Evolutionary conservation across 2,329 filamentous ascomycete genomes (phyloP).

Genomic region (Penicillium verrucosum): DNA sequence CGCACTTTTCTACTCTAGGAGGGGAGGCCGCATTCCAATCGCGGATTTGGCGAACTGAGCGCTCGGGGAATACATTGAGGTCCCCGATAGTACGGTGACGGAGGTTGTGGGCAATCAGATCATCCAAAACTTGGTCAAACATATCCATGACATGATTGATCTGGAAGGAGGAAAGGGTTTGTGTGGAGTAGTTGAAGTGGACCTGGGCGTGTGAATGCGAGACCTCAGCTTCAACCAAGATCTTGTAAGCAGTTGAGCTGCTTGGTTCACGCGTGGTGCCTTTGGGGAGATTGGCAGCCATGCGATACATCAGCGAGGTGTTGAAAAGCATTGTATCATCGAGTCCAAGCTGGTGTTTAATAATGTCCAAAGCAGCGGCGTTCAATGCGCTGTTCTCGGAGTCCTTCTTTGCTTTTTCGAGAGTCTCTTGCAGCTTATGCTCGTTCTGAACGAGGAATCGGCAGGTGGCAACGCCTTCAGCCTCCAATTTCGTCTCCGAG

Average conservation of each 20-base stretch:
- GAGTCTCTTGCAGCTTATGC: constrained; percentile 17
- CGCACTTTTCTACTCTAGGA: constrained; percentile 31
- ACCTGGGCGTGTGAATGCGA: constrained; percentile 41
- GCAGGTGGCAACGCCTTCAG: constrained; percentile 15
- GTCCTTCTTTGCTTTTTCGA: constrained; percentile 23
- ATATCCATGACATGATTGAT: constrained; percentile 32
- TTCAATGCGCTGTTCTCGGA: constrained; percentile 20
- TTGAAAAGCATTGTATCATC: constrained; percentile 30
- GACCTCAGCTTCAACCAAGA: constrained; percentile 29
- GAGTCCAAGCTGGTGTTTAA: constrained; percentile 28
- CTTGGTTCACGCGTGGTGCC: constrained; percentile 1
- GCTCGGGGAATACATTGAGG: constrained; percentile 31
- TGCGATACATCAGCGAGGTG: constrained; percentile 28
- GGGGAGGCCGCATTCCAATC: constrained; percentile 35
- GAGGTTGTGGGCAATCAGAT: constrained; percentile 21
- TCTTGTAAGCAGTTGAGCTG: constrained; percentile 21
- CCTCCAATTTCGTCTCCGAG: constrained; percentile 34
- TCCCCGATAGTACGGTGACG: constrained; percentile 22
- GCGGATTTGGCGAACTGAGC: constrained; percentile 30
- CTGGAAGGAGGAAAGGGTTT: constrained; percentile 45
- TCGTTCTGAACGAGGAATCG: constrained; percentile 28
- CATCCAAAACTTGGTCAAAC: constrained; percentile 33
- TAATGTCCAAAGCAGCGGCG: constrained; percentile 19
- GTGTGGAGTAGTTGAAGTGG: constrained; percentile 52
- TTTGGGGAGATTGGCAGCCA: constrained; percentile 5